Conservation (phyloP, 106 monocot species). For the Dioscorea alata region DNA sequence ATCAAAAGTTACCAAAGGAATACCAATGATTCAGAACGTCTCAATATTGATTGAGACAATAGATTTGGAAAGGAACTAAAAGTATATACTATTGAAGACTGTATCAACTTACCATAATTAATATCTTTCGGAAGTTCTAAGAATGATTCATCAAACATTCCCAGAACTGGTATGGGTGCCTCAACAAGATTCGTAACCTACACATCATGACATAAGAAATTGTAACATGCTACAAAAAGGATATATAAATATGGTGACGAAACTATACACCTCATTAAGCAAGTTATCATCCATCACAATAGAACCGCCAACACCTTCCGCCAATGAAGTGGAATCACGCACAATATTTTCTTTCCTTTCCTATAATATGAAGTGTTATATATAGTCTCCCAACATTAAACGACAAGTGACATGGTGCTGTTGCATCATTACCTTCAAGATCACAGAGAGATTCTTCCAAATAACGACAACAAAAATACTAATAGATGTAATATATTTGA, state of each 20-base stretch:
- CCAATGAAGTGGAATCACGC: constrained; percentile 42
- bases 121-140: constrained; percentile 86
- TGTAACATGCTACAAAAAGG: neutral
- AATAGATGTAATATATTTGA: too few relatives aligned
- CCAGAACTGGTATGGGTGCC: constrained; percentile 81
- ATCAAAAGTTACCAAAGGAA: too few relatives aligned
- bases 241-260: constrained; percentile 1
- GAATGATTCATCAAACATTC: constrained; percentile 79
- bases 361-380: constrained; percentile 18
- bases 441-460: too few relatives aligned
- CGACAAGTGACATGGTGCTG: too few relatives aligned
- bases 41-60: too few relatives aligned
- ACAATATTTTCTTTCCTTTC: constrained; percentile 61
- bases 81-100: too few relatives aligned
- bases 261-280: constrained; percentile 60
- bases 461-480: too few relatives aligned
- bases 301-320: constrained; percentile 57
- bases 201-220: constrained; percentile 4
- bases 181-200: constrained; percentile 96
- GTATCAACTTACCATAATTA: constrained; percentile 51
- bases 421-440: too few relatives aligned
- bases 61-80: too few relatives aligned
- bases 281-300: constrained; percentile 45
- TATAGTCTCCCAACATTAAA: too few relatives aligned
- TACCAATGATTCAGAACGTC: too few relatives aligned